phyloP scores from a whole-genome alignment of 164 flowering plant species.

The Dillenia suffruticosa region DNA sequence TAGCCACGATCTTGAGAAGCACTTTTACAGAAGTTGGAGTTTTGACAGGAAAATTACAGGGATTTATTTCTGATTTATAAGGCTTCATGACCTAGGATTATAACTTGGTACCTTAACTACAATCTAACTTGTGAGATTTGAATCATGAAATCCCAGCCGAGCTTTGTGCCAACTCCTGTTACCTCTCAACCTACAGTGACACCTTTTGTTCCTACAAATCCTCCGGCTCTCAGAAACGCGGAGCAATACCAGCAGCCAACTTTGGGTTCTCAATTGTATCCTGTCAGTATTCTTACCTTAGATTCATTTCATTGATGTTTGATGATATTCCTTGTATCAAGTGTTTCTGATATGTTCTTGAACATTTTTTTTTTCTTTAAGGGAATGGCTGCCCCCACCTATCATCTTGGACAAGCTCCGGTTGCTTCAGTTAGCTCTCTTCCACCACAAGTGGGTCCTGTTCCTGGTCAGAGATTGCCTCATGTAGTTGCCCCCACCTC shows the following conservation, averaged over 20 bases:
- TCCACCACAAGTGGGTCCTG: conserved; percentile 35
- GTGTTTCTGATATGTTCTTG: background rate
- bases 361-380: conserved; percentile 15
- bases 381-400: conserved; percentile 46
- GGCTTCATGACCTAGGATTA: too few species aligned
- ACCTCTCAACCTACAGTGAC: conserved; percentile 50
- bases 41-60: too few species aligned
- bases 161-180: conserved; percentile 46
- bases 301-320: background rate
- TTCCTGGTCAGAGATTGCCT: conserved; percentile 47
- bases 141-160: conserved; percentile 24
- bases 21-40: too few species aligned
- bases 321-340: background rate
- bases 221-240: conserved; percentile 51
- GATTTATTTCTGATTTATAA: too few species aligned
- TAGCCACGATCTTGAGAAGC: too few species aligned
- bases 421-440: conserved; percentile 39
- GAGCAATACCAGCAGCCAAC: conserved; percentile 89
- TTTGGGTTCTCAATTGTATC: conserved; percentile 78
- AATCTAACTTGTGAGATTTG: too few species aligned
- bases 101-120: too few species aligned
- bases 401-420: conserved; percentile 40
- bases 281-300: conserved; percentile 42
- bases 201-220: conserved; percentile 72
- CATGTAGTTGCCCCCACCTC: conserved; percentile 53